Conservation (phyloP, 2,329 filamentous ascomycete genomes). For the Dendryphion nanum region DNA sequence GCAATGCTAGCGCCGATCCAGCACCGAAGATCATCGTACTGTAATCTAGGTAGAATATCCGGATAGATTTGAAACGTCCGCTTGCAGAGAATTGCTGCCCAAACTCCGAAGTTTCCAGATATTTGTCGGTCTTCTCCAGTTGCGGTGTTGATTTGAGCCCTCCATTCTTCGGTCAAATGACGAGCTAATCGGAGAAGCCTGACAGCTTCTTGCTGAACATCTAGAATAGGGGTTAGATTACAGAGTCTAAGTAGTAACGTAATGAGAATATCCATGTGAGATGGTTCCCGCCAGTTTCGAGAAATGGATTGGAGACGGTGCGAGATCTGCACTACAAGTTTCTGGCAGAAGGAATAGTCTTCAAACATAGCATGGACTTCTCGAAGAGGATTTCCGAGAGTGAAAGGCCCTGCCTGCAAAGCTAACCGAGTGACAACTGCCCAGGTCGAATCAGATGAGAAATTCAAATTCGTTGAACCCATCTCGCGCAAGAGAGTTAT, state of each 20-base stretch:
- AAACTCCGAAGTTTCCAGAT: conserved; percentile 49
- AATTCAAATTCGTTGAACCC: conserved; percentile 57
- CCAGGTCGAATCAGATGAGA: conserved; percentile 54
- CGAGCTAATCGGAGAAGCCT: conserved; percentile 45
- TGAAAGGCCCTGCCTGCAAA: conserved; percentile 56
- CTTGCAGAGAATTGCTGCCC: conserved; percentile 57
- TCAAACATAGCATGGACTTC: conserved; percentile 50
- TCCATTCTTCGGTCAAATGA: conserved; percentile 51
- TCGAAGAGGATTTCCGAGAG: conserved; percentile 34
- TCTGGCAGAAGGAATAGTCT: conserved; percentile 51
- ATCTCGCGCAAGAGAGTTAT: conserved; percentile 50
- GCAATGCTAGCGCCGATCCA: conserved; percentile 44
- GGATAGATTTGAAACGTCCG: conserved; percentile 42
- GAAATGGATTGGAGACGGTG: conserved; percentile 48
- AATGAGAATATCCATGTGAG: conserved; percentile 59
- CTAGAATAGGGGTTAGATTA: conserved; percentile 22
- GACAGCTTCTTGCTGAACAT: conserved; percentile 5
- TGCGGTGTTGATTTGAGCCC: too few relatives aligned
- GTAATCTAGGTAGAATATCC: conserved; percentile 1
- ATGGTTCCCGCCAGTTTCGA: conserved; percentile 58
- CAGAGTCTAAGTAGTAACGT: conserved; percentile 48
- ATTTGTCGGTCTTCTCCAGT: too few relatives aligned
- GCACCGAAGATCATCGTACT: conserved; percentile 8
- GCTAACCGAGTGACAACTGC: conserved; percentile 53
- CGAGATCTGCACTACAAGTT: conserved; percentile 50